Evolutionary conservation across 768 basidiomycete genomes (phyloP).

Genomic region (Phlegmacium glaucopus): DNA sequence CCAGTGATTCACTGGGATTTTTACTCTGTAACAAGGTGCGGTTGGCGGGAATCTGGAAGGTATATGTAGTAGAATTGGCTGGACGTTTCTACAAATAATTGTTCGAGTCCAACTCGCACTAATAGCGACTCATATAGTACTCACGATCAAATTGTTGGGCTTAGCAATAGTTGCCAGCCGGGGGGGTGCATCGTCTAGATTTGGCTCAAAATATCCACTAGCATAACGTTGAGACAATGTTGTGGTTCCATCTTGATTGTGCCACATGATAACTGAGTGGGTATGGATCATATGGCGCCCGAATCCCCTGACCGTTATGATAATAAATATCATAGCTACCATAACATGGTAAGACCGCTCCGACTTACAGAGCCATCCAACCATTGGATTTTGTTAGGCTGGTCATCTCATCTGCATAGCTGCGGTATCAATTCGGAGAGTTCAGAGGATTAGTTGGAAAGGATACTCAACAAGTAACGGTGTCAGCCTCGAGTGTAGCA

Average conservation of each 20-base stretch:
- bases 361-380: slow-evolving; percentile 51
- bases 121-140: slow-evolving; percentile 5
- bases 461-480: slow-evolving; percentile 32
- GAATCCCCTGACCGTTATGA: slow-evolving; percentile 38
- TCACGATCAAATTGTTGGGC: slow-evolving; percentile 31
- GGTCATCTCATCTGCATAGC: slow-evolving; percentile 41
- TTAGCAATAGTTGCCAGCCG: slow-evolving; percentile 40
- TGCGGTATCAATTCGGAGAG: no score
- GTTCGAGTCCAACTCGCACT: background rate
- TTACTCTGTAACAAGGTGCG: slow-evolving; percentile 25
- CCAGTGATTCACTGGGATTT: slow-evolving; percentile 27
- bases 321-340: background rate
- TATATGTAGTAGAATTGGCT: slow-evolving; percentile 31
- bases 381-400: slow-evolving; percentile 36
- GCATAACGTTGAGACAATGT: slow-evolving; percentile 60
- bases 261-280: slow-evolving; percentile 56
- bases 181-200: slow-evolving; percentile 38
- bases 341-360: background rate
- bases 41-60: slow-evolving; percentile 42
- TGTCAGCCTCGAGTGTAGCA: slow-evolving; percentile 39
- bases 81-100: slow-evolving; percentile 14
- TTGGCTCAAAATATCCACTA: slow-evolving; percentile 44
- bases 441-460: no score
- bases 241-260: slow-evolving; percentile 45
- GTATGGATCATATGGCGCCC: slow-evolving; percentile 46